These are phyloP conservation scores for Eucalyptus sp. DNA, from an alignment of 345 rosid genomes.

Conservation along the genomic window DNA sequence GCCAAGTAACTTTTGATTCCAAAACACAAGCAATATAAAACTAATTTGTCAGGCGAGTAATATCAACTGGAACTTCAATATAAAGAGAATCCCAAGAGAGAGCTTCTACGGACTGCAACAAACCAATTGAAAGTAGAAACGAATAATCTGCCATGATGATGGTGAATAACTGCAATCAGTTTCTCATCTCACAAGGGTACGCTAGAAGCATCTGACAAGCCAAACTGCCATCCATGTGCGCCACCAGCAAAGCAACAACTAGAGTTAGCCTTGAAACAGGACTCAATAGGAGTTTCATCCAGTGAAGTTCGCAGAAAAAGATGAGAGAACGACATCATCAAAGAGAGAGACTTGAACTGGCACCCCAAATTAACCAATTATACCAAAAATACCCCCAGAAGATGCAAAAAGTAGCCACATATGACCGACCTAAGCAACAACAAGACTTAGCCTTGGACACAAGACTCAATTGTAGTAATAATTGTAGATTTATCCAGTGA, in stretches of 20 bases:
- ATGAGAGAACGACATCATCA: background rate
- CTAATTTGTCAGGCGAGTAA: background rate
- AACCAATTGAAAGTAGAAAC: too few relatives aligned
- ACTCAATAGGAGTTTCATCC: background rate
- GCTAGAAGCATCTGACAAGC: background rate
- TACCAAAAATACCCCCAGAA: background rate
- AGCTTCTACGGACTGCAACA: too few relatives aligned
- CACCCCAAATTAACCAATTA: too few relatives aligned
- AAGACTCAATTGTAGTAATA: background rate
- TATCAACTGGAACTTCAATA: background rate
- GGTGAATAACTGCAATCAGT: too few relatives aligned
- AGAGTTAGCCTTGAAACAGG: background rate
- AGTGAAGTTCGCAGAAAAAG: background rate
- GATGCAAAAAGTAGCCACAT: background rate
- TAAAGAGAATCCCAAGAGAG: too few relatives aligned
- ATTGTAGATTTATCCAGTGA: background rate
- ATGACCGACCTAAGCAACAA: background rate
- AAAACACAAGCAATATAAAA: background rate
- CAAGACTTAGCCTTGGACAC: background rate
- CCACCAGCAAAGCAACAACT: background rate
- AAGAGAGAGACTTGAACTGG: background rate
- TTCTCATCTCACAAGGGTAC: background rate
- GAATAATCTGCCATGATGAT: too few relatives aligned
- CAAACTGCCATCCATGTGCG: background rate
- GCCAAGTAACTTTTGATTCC: background rate